Conservation (phyloP, 2,329 filamentous ascomycete genomes). For the Pestalotiopsis sp. region DNA sequence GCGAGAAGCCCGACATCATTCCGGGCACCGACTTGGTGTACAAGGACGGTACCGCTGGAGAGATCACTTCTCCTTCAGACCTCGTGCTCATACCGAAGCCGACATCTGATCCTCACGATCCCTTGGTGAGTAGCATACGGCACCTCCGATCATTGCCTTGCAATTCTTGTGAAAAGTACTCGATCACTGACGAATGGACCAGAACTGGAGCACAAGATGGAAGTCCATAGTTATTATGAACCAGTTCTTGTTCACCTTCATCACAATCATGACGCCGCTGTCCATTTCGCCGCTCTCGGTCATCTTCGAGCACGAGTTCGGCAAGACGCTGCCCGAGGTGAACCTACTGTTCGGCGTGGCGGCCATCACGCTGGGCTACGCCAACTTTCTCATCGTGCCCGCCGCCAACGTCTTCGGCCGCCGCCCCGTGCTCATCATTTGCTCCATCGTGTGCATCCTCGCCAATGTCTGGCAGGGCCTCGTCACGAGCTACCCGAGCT, state of each 20-base stretch:
- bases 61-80: constrained; percentile 1
- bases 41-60: constrained; percentile 4
- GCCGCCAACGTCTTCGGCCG: constrained; percentile 33
- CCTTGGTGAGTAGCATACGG: constrained; percentile 17
- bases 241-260: constrained; percentile 35
- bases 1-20: constrained; percentile 11
- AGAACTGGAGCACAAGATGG: constrained; percentile 34
- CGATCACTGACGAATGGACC: neutral
- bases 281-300: constrained; percentile 36
- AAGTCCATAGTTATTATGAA: constrained; percentile 33
- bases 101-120: constrained; percentile 23
- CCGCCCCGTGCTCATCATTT: constrained; percentile 32
- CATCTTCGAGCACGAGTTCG: constrained; percentile 35
- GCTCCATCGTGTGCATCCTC: constrained; percentile 29
- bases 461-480: constrained; percentile 33
- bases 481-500: constrained; percentile 30
- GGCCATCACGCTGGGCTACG: constrained; percentile 34
- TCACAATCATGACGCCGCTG: constrained; percentile 35
- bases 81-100: constrained; percentile 27
- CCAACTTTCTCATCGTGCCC: constrained; percentile 35
- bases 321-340: constrained; percentile 32
- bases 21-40: constrained; percentile 15
- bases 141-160: neutral
- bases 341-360: constrained; percentile 35
- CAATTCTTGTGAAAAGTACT: neutral